These are phyloP conservation scores for Geotrichum klebahnii DNA, from an alignment of 1,139 yeast genomes.

Conservation along the genomic window DNA sequence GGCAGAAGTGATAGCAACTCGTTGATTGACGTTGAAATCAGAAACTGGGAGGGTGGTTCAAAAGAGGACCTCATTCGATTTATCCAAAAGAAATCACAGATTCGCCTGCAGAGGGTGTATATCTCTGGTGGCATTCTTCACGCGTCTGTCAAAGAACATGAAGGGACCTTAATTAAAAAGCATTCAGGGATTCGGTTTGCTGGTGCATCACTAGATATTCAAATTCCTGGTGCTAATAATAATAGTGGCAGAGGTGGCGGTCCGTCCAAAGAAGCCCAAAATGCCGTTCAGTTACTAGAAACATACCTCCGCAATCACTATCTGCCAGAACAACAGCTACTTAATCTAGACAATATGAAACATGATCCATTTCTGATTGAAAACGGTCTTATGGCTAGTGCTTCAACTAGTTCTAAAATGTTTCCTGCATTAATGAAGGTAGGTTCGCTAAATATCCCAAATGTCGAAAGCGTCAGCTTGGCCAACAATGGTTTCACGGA, in stretches of 20 bases:
- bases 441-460: constrained; percentile 52
- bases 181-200: constrained; percentile 82
- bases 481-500: constrained; percentile 67
- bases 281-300: constrained; percentile 57
- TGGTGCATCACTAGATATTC: constrained; percentile 60
- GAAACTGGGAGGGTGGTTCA: constrained; percentile 73
- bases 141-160: constrained; percentile 57
- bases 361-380: constrained; percentile 59
- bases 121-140: constrained; percentile 46
- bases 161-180: constrained; percentile 55
- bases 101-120: constrained; percentile 51
- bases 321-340: constrained; percentile 57
- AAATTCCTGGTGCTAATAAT: constrained; percentile 43
- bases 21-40: constrained; percentile 54
- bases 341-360: constrained; percentile 66
- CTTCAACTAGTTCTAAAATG: constrained; percentile 65
- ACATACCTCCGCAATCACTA: constrained; percentile 63
- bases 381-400: constrained; percentile 62
- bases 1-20: constrained; percentile 8
- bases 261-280: constrained; percentile 20
- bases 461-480: constrained; percentile 70
- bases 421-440: constrained; percentile 89
- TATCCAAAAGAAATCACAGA: constrained; percentile 61
- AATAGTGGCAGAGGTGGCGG: constrained; percentile 25
- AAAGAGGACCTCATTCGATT: constrained; percentile 65